phyloP scores from a whole-genome alignment of 352 stramenopile genomes.

The Globisporangium abappressorium region DNA sequence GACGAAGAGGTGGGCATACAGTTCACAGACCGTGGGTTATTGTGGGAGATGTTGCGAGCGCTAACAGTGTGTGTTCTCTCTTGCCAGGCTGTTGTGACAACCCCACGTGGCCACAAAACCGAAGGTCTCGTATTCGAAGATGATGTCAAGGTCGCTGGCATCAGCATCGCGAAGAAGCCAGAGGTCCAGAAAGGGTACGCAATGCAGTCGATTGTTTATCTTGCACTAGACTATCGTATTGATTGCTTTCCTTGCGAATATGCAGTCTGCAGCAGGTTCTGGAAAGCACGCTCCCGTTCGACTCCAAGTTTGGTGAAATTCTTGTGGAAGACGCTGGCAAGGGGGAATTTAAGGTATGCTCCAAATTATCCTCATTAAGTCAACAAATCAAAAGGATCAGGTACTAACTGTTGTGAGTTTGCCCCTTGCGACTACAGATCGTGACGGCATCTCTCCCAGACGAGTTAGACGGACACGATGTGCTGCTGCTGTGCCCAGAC shows the following conservation, averaged over 20 bases:
- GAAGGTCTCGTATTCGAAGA: conserved; percentile 76
- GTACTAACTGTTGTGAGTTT: not conserved
- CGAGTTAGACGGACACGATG: conserved; percentile 60
- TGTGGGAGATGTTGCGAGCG: not conserved
- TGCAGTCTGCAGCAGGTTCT: conserved; percentile 53
- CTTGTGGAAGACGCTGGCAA: conserved; percentile 47
- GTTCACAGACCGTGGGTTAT: not conserved
- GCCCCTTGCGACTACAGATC: conserved; percentile 22
- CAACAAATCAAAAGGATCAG: not conserved
- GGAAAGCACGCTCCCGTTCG: conserved; percentile 56
- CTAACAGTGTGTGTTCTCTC: not conserved
- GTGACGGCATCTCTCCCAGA: conserved; percentile 51
- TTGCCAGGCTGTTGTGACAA: conserved; percentile 67
- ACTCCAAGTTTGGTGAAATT: conserved; percentile 59
- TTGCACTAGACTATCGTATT: not conserved
- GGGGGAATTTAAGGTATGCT: conserved; percentile 38
- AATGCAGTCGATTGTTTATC: not conserved
- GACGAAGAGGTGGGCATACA: conserved; percentile 56
- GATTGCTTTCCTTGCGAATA: not conserved
- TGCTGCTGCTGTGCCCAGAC: conserved; percentile 67
- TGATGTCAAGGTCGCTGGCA: conserved; percentile 71
- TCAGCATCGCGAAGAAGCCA: conserved; percentile 48
- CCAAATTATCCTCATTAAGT: not conserved
- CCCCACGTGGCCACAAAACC: conserved; percentile 64
- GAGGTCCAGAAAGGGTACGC: conserved; percentile 52